Conservation (phyloP, 345 rosid genomes). For the Acer saccharum region DNA sequence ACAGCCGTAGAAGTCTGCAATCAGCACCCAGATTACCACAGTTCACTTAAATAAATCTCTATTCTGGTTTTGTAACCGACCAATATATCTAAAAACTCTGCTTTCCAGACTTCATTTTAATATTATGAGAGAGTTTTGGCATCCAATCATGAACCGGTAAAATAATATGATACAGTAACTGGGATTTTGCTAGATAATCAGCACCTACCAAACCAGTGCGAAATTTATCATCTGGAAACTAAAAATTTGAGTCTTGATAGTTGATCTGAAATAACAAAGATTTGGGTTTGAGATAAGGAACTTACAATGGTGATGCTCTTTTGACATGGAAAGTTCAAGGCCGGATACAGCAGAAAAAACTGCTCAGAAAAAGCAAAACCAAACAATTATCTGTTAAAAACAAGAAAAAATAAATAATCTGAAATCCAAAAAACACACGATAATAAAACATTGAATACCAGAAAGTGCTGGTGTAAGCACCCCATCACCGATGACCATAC, state of each 20-base stretch:
- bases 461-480: slow-evolving; percentile 88
- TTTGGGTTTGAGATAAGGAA: slow-evolving; percentile 20
- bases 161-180: not conserved
- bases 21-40: not conserved
- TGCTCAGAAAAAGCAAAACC: slow-evolving; percentile 38
- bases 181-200: not conserved
- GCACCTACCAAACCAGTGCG: not conserved
- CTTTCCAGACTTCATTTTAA: not conserved
- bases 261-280: not conserved
- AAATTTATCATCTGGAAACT: not conserved
- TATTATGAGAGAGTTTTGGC: not conserved
- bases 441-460: slow-evolving; percentile 38
- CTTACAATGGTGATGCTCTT: slow-evolving; percentile 82
- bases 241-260: not conserved
- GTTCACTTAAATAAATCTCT: not conserved
- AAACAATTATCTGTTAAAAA: slow-evolving; percentile 11
- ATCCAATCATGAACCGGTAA: not conserved
- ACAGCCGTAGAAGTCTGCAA: not conserved
- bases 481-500: slow-evolving; percentile 98
- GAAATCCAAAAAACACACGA: slow-evolving; percentile 6
- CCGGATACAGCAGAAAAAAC: slow-evolving; percentile 95
- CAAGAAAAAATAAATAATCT: not conserved
- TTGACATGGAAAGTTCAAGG: slow-evolving; percentile 73
- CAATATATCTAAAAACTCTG: not conserved
- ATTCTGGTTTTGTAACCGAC: not conserved